phyloP scores from a whole-genome alignment of 345 rosid species.

The Isatis tinctoria region DNA sequence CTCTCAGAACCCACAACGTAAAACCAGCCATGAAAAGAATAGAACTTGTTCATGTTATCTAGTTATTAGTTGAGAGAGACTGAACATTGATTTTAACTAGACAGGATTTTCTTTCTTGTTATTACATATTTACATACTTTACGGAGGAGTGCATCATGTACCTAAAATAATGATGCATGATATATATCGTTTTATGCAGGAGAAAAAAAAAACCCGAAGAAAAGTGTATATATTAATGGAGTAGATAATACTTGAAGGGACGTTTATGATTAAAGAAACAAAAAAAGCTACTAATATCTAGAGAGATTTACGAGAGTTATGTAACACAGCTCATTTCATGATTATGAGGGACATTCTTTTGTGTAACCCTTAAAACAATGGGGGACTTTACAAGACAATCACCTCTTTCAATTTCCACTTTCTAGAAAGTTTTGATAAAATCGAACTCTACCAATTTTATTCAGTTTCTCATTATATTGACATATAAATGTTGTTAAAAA shows the following conservation, averaged over 20 bases:
- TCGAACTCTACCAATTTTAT: neutral
- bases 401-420: slow-evolving; percentile 8
- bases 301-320: slow-evolving; percentile 16
- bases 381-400: slow-evolving; percentile 23
- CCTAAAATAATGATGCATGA: slow-evolving; percentile 3
- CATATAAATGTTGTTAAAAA: neutral
- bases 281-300: neutral
- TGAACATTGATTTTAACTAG: neutral
- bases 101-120: neutral
- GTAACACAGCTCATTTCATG: slow-evolving; percentile 29
- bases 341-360: slow-evolving; percentile 34
- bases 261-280: slow-evolving; percentile 6
- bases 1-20: neutral
- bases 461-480: neutral
- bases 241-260: slow-evolving; percentile 9
- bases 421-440: neutral
- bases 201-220: neutral
- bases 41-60: neutral
- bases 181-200: neutral
- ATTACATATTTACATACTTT: neutral
- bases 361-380: slow-evolving; percentile 20
- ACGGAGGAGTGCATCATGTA: slow-evolving; percentile 5
- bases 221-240: neutral
- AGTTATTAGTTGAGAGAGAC: neutral
- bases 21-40: neutral